Base-by-base conservation (phyloP, 2,329 filamentous ascomycete genomes). In the Exophiala mesophila region DNA sequence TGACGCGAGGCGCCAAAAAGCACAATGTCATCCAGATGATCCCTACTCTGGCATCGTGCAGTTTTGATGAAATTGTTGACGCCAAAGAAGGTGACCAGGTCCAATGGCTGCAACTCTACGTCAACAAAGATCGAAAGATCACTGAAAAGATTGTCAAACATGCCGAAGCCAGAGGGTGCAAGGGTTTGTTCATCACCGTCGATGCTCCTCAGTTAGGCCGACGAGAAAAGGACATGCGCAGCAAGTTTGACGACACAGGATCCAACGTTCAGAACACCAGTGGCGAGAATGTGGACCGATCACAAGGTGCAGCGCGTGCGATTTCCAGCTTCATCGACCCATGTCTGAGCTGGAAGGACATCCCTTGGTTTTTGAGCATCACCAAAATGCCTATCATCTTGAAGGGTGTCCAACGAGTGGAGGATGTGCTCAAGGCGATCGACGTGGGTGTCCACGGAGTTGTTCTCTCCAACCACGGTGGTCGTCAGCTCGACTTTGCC, bases 21-120 rank as follows among this genome's bases (percentile, higher is more conserved):
- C 90, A 97, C 73, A 80, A 89, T 60, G 83, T 97, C 38, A 78
- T 97, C 49, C 92, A 98, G 67, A 98, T 98, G 92, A 97, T 98
- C 49, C 92, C 92, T 2, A 98, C 92, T 3, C 75, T 98, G 5
- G 92, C 92, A 2, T 96, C 88, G 2, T 97, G 92, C 71, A 92
- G 88, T 1, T 96, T 98, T 58, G 92, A 98, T 68, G 90, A 98
- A 67, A 95, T 98, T 46, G 73, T 94, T 52, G 92, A 97, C 63
- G 92, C 89, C 13, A 78, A 75, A 20, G 72, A 78, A 50, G 85
- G 77, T 32, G 82, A 84, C 50, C 89, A 96, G 65, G 80, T 88
- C 3, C 92, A 97, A 67, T 98, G 92, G 92, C 73, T 98, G 54
- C 92, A 98, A 68, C 78, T 98, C 1, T 94, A 96, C 68, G 87